Base-by-base conservation (phyloP, 495 filamentous ascomycete genomes). In the Geopyxis carbonaria region DNA sequence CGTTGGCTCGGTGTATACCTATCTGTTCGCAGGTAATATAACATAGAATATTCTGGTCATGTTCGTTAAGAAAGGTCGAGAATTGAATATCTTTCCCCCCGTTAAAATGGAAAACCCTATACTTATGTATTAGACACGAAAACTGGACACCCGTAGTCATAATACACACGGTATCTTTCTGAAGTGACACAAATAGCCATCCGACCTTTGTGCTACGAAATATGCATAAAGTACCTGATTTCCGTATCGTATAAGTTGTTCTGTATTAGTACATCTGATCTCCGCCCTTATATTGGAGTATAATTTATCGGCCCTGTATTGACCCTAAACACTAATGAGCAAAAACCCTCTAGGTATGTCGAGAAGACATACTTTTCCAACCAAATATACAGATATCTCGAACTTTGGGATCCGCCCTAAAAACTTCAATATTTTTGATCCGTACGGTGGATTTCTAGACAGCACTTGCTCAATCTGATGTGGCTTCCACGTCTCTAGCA, bases 1-100 rank as follows among this genome's bases (percentile, higher is more conserved):
- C 18, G 1, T 10, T 24, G 2, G 19, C 11, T 16, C 2, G 0
- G 20, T 13, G 14, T 9, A 47, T 55, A 78, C 75, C 83, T 45
- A 94, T 80, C 27, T 83, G 79, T 57, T 94, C 87, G 47, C 89
- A 94, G 59, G 78, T 80, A 9, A 82, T 66, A 57, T 82, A 72
- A 43, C 80, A 89, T 16, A 60, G 61, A 30, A 94, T 64, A 11
- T 55, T 60, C 31, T 87, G 73, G 6, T 64, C 65, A 7, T 61
- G 45, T 5, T 51, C 59, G 6, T 62, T 66, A 29, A 93, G 48
- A 0, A 69, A 59, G 1, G 67, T 72, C 11, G 61, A 61, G 40
- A 93, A 75, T 4, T 64, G 56, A 10, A 86, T 50, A 4, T 78
- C 71, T 9, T 75, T 59, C 1, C 66, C 72, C 2, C 67, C 68